Base-by-base conservation (phyloP, 257 asterid species). In the Pogostemon cablin region DNA sequence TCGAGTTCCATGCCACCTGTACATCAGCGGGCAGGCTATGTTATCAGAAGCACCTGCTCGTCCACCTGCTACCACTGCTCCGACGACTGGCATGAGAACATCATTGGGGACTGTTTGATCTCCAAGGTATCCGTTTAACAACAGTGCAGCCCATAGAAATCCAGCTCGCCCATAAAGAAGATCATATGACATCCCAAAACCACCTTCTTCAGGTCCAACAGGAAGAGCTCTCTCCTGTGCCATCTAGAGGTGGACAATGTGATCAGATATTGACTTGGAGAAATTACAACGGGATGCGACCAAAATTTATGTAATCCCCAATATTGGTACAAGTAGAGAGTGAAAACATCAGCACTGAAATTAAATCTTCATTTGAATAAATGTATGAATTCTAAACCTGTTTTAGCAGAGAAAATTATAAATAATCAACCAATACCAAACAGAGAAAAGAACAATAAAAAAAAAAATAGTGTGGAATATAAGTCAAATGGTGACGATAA, bases 1-100 rank as follows among this genome's bases (percentile, higher is more conserved):
- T 57, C 93, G 75, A 0, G 97, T 91, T 11, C 97, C 96, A 6
- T 91, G 97, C 95, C 96, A 89, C 74, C 95, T 82, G 67, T 89
- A 91, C 95, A 87, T 89, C 62, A 90, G 84, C 0, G 97, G 97
- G 55, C 90, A 88, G 1, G 84, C 79, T 6, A 72, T 47, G 69
- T 64, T 78, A 58, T 77, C 86, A 7, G 90, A 74, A 40, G 96
- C 88, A 9, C 95, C 95, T 4, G 86, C 88, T 48, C 93, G 71
- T 7, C 97, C 97, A 3, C 93, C 96, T 8, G 92, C 90, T 56
- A 89, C 68, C 37, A 91, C 82, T 3, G 97, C 97, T 60, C 58
- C 86, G 25, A 86, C 95, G 5, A 91, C 80, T 2, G 93, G 91
- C 87, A 83, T 78, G 43, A 91, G 88, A 69, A 81, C 74, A 38